These are phyloP conservation scores for Carex cristatella DNA, from an alignment of 176 grass and related monocot genomes.

Conservation along the genomic window DNA sequence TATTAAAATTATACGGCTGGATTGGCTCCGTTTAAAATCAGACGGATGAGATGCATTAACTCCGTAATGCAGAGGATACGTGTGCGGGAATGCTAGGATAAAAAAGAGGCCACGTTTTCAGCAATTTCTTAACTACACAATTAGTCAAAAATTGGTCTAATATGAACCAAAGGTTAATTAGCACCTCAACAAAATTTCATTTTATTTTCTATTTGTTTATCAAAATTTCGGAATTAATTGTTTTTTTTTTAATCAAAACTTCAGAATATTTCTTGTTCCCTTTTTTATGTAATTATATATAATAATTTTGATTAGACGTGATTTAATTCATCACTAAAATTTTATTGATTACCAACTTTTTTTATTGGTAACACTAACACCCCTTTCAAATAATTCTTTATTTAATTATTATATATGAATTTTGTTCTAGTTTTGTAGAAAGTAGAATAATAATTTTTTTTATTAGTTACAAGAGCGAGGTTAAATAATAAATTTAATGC, in stretches of 20 bases:
- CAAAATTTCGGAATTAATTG: not conserved
- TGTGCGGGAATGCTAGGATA: not conserved
- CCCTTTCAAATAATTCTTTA: not conserved
- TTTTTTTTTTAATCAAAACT: not conserved
- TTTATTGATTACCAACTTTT: not conserved
- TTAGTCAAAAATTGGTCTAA: not conserved
- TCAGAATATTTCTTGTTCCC: not conserved
- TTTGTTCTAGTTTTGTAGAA: not conserved
- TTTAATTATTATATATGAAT: not conserved
- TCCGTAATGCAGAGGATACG: too few species aligned
- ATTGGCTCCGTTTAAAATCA: too few species aligned
- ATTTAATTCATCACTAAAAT: not conserved
- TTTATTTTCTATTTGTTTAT: not conserved
- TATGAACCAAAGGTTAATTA: not conserved
- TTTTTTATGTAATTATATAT: not conserved
- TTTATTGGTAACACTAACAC: too few species aligned
- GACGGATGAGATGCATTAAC: too few species aligned
- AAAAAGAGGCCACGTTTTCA: slow-evolving; percentile 8
- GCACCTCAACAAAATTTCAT: too few species aligned
- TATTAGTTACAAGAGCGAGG: not conserved
- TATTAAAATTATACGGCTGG: too few species aligned
- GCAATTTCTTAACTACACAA: not conserved
- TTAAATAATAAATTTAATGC: too few species aligned
- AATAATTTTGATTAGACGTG: not conserved
- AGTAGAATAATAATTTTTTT: not conserved